phyloP scores from a whole-genome alignment of 306 rosid species.

The Dalbergia cultrata region DNA sequence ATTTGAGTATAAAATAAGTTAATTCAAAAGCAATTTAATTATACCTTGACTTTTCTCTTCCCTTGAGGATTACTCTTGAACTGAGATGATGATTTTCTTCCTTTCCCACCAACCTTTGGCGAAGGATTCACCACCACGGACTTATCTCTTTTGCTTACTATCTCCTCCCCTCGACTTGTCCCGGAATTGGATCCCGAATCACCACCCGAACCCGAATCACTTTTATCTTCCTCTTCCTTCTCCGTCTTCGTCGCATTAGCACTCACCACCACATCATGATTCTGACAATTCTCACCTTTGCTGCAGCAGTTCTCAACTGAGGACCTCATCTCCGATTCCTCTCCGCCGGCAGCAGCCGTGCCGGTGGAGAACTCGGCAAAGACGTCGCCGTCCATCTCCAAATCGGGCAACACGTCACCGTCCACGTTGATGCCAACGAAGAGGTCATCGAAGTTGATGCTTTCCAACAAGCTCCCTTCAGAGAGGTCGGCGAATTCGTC shows the following conservation, averaged over 20 bases:
- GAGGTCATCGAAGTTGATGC: slow-evolving; percentile 84
- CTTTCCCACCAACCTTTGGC: slow-evolving; percentile 51
- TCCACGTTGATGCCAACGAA: slow-evolving; percentile 64
- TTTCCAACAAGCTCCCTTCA: slow-evolving; percentile 69
- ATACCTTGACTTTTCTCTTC: slow-evolving; percentile 75
- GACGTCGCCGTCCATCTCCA: slow-evolving; percentile 87
- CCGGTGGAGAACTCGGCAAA: slow-evolving; percentile 71
- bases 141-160: slow-evolving; percentile 59
- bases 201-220: slow-evolving; percentile 55
- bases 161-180: slow-evolving; percentile 60
- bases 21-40: neutral
- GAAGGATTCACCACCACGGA: slow-evolving; percentile 40
- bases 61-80: slow-evolving; percentile 71
- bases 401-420: slow-evolving; percentile 77
- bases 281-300: slow-evolving; percentile 27
- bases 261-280: neutral
- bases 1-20: neutral
- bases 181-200: slow-evolving; percentile 4
- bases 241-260: neutral
- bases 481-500: slow-evolving; percentile 66
- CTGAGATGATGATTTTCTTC: slow-evolving; percentile 63
- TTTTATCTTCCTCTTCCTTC: slow-evolving; percentile 51
- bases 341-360: slow-evolving; percentile 41
- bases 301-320: slow-evolving; percentile 53
- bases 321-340: slow-evolving; percentile 60